These are phyloP conservation scores for Amanita fuliginea DNA, from an alignment of 768 basidiomycete genomes.

Conservation along the genomic window DNA sequence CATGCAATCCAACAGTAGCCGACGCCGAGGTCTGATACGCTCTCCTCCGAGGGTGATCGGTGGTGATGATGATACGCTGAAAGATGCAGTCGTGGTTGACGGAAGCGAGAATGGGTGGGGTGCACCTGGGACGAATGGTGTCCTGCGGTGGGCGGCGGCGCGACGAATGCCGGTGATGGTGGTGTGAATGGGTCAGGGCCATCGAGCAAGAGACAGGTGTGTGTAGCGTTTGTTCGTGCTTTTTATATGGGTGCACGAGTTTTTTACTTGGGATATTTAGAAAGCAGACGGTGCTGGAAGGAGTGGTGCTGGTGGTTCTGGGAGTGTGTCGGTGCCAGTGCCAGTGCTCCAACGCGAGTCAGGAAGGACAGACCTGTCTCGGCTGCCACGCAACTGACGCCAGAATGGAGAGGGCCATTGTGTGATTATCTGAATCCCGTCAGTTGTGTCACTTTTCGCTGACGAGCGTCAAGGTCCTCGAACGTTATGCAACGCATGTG, in stretches of 20 bases:
- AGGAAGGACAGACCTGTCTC: constrained; percentile 65
- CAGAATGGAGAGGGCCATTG: constrained; percentile 76
- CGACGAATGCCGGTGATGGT: too few species aligned
- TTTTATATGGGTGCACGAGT: not conserved
- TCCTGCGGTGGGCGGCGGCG: not conserved
- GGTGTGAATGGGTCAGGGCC: constrained; percentile 1
- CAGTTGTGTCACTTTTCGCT: constrained; percentile 8
- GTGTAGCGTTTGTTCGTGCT: not conserved
- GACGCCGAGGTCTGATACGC: constrained; percentile 3
- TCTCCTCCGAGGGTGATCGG: not conserved
- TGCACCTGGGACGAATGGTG: not conserved
- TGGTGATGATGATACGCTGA: not conserved
- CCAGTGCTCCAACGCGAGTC: constrained; percentile 28
- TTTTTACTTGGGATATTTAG: constrained; percentile 2
- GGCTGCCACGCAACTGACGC: constrained; percentile 80
- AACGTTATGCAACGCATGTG: constrained; percentile 80
- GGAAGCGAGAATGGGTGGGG: too few species aligned
- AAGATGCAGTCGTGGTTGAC: not conserved
- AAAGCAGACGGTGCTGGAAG: not conserved
- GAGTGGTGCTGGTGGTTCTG: too few species aligned
- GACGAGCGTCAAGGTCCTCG: constrained; percentile 46
- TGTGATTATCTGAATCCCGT: constrained; percentile 33
- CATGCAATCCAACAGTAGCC: constrained; percentile 4
- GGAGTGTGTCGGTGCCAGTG: constrained; percentile 6
- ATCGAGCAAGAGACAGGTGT: constrained; percentile 11